Evolutionary conservation across 2,329 filamentous ascomycete genomes (phyloP).

Genomic region (Ophiostoma populinum): DNA sequence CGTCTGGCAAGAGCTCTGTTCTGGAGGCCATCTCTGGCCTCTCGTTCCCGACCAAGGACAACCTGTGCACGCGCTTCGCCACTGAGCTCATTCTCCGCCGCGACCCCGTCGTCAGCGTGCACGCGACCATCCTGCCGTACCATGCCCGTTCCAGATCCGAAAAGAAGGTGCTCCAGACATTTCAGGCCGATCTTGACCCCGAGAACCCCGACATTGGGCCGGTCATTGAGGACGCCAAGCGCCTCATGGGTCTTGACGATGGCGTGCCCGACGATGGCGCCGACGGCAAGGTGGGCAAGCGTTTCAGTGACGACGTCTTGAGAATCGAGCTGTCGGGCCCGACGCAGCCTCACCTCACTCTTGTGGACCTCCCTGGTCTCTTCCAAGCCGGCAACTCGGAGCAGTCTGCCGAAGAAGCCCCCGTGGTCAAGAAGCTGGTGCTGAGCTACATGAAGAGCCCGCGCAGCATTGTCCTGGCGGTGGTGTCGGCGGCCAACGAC

Average conservation of each 20-base stretch:
- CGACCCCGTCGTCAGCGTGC: constrained; percentile 17
- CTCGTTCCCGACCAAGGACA: constrained; percentile 39
- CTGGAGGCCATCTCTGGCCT: constrained; percentile 47
- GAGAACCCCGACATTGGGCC: constrained; percentile 15
- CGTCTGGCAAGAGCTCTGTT: constrained; percentile 46
- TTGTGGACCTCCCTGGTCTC: constrained; percentile 42
- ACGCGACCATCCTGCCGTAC: constrained; percentile 21
- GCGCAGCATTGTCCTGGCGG: constrained; percentile 41
- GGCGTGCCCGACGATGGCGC: no score
- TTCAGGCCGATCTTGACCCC: constrained; percentile 12
- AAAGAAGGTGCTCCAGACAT: constrained; percentile 14
- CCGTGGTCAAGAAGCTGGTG: constrained; percentile 29
- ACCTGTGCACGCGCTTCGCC: constrained; percentile 43
- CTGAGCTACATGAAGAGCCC: constrained; percentile 36
- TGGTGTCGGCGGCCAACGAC: constrained; percentile 39
- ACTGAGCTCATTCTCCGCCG: constrained; percentile 43
- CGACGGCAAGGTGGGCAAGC: constrained; percentile 10
- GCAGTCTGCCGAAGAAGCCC: constrained; percentile 26
- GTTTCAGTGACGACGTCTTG: constrained; percentile 29
- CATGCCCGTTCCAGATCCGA: constrained; percentile 14
- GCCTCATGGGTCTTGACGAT: constrained; percentile 29
- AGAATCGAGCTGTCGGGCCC: constrained; percentile 31
- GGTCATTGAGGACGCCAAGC: constrained; percentile 23
- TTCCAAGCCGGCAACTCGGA: constrained; percentile 30
- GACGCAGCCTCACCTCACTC: constrained; percentile 31